phyloP scores from a whole-genome alignment of 306 rosid species.

The Medicago ruthenica region DNA sequence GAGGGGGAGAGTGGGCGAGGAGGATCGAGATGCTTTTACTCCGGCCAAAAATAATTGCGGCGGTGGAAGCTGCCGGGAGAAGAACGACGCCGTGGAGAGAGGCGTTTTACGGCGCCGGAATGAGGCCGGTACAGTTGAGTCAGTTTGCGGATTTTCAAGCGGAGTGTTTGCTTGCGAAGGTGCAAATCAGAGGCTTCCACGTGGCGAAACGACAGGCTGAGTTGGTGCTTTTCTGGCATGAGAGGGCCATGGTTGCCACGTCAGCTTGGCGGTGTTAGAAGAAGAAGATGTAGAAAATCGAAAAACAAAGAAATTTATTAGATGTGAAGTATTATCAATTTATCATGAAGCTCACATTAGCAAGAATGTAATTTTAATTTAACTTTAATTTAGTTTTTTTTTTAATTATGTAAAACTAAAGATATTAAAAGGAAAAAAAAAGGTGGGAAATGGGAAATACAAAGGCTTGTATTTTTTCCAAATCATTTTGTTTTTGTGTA shows the following conservation, averaged over 20 bases:
- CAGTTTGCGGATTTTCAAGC: constrained; percentile 94
- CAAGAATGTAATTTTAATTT: constrained; percentile 19
- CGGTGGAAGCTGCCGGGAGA: constrained; percentile 71
- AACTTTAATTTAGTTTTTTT: constrained; percentile 33
- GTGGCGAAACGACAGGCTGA: constrained; percentile 84
- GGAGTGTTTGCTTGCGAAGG: constrained; percentile 69
- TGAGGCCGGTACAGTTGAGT: constrained; percentile 87
- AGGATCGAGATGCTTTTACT: constrained; percentile 68
- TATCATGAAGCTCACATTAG: constrained; percentile 21
- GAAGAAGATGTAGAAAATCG: background rate
- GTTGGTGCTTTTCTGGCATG: constrained; percentile 92
- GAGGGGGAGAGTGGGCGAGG: constrained; percentile 66
- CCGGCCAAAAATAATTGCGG: constrained; percentile 65
- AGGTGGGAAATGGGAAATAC: constrained; percentile 37
- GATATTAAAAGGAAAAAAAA: background rate
- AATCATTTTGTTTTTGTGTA: constrained; percentile 7
- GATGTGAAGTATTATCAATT: constrained; percentile 17
- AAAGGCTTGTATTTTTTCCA: constrained; percentile 32
- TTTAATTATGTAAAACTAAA: background rate
- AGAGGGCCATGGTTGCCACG: constrained; percentile 76
- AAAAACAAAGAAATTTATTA: background rate
- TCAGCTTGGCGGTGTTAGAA: constrained; percentile 87
- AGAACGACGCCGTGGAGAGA: constrained; percentile 66
- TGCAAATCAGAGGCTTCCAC: constrained; percentile 87
- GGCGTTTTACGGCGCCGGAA: constrained; percentile 72